These are phyloP conservation scores for Wickerhamomyces ciferrii DNA, from an alignment of 805 yeast species.

Conservation along the genomic window DNA sequence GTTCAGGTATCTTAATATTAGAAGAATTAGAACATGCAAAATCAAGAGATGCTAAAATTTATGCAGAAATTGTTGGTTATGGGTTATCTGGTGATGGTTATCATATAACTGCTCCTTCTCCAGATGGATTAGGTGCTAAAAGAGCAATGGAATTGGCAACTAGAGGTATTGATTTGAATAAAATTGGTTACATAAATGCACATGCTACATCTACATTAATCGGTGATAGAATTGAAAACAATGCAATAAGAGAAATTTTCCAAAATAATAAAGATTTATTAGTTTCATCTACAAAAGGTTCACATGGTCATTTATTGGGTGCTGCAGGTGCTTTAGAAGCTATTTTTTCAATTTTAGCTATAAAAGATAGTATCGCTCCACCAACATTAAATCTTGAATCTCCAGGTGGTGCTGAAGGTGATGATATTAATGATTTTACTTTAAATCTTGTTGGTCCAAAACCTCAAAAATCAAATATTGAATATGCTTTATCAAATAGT, in stretches of 20 bases:
- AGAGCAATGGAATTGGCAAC: slow-evolving; percentile 81
- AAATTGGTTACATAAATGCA: slow-evolving; percentile 81
- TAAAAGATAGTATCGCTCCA: slow-evolving; percentile 56
- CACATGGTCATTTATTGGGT: slow-evolving; percentile 91
- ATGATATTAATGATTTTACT: slow-evolving; percentile 33
- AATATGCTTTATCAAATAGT: slow-evolving; percentile 76
- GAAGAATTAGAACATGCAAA: slow-evolving; percentile 78
- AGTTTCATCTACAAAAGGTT: slow-evolving; percentile 83
- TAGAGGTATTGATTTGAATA: slow-evolving; percentile 34
- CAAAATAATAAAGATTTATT: slow-evolving; percentile 31
- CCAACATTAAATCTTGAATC: slow-evolving; percentile 72
- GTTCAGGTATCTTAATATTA: slow-evolving; percentile 75
- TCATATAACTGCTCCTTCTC: slow-evolving; percentile 89
- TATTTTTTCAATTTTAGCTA: slow-evolving; percentile 67
- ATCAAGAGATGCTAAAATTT: slow-evolving; percentile 56
- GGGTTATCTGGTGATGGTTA: slow-evolving; percentile 90
- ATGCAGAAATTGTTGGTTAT: slow-evolving; percentile 82
- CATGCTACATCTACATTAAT: slow-evolving; percentile 92
- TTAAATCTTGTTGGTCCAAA: slow-evolving; percentile 52
- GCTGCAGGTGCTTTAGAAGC: slow-evolving; percentile 96
- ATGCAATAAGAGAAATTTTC: slow-evolving; percentile 61
- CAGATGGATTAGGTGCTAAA: slow-evolving; percentile 78
- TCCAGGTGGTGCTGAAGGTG: slow-evolving; percentile 45
- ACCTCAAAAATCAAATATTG: slow-evolving; percentile 36
- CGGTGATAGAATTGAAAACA: slow-evolving; percentile 86